phyloP scores from a whole-genome alignment of 345 rosid species.

The Brassica juncea region DNA sequence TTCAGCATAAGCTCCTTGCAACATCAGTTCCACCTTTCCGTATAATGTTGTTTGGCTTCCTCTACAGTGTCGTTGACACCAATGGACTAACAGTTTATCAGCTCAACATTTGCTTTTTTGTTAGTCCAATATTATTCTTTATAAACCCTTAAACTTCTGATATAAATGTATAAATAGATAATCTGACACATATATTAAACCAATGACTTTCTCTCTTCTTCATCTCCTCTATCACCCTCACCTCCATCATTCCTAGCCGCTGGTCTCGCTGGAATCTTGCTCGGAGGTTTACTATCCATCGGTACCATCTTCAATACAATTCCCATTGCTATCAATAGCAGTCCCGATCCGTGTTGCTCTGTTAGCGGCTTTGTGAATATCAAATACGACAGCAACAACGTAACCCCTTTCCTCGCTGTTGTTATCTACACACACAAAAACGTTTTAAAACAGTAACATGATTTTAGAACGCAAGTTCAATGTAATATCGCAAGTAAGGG shows the following conservation, averaged over 20 bases:
- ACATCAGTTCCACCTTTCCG: slow-evolving; percentile 48
- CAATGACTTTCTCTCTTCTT: slow-evolving; percentile 61
- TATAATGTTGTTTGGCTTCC: background rate
- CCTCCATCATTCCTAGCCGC: slow-evolving; percentile 19
- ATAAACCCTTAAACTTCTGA: slow-evolving; percentile 14
- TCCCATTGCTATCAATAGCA: slow-evolving; percentile 75
- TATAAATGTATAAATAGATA: background rate
- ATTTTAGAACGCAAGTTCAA: background rate
- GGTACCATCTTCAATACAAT: slow-evolving; percentile 60
- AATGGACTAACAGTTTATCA: background rate
- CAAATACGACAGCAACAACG: slow-evolving; percentile 76
- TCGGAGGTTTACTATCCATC: slow-evolving; percentile 43
- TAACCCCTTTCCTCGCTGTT: slow-evolving; percentile 54
- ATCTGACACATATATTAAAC: slow-evolving; percentile 41
- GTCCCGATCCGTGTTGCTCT: slow-evolving; percentile 74
- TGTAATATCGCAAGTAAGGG: background rate
- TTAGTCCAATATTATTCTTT: slow-evolving; percentile 25
- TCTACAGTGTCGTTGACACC: background rate
- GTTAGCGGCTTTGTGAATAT: slow-evolving; percentile 89
- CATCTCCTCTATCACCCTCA: slow-evolving; percentile 33
- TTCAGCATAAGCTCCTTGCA: slow-evolving; percentile 69
- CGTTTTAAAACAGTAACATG: background rate
- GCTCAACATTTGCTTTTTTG: background rate
- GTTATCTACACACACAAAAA: slow-evolving; percentile 39
- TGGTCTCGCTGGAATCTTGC: slow-evolving; percentile 27